Conservation (phyloP, 23 red algal genomes). For the Gracilaria gracilis region DNA sequence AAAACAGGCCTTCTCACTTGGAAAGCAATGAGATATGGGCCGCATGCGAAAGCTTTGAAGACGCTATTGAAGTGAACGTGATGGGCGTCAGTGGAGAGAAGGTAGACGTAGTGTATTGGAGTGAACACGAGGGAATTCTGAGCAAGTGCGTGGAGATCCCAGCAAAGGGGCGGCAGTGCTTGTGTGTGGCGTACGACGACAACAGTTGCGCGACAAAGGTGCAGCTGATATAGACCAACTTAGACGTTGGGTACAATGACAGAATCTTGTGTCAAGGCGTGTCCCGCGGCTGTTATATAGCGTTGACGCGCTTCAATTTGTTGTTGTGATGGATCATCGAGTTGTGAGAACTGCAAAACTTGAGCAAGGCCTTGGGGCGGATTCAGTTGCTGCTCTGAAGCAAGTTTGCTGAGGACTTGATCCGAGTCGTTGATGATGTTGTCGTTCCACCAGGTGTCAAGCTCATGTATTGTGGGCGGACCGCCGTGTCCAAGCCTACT, state of each 20-base stretch:
- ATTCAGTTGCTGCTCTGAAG: conserved; percentile 14
- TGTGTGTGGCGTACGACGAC: neutral
- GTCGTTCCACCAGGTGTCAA: conserved; percentile 68
- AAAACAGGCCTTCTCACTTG: neutral
- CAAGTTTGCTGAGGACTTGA: conserved; percentile 13
- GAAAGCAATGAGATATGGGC: neutral
- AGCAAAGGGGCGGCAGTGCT: neutral
- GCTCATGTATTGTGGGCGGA: conserved; percentile 35
- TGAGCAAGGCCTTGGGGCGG: conserved; percentile 10
- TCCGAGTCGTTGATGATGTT: conserved; percentile 47
- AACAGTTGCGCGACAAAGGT: neutral
- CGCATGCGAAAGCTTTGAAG: neutral
- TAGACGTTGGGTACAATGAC: conserved; percentile 2
- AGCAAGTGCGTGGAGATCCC: conserved; percentile 39
- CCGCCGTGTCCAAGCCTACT: conserved; percentile 44
- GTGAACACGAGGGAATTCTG: conserved; percentile 6
- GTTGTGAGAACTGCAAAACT: neutral
- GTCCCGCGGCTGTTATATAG: conserved; percentile 21
- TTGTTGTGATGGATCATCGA: neutral
- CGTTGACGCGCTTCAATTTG: neutral
- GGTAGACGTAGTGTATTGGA: conserved; percentile 56
- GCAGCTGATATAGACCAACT: neutral
- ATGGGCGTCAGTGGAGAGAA: conserved; percentile 36
- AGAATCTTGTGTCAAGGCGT: neutral
- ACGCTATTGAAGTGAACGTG: conserved; percentile 21